Conservation (phyloP, 768 basidiomycete genomes). For the Pholiota microspora region DNA sequence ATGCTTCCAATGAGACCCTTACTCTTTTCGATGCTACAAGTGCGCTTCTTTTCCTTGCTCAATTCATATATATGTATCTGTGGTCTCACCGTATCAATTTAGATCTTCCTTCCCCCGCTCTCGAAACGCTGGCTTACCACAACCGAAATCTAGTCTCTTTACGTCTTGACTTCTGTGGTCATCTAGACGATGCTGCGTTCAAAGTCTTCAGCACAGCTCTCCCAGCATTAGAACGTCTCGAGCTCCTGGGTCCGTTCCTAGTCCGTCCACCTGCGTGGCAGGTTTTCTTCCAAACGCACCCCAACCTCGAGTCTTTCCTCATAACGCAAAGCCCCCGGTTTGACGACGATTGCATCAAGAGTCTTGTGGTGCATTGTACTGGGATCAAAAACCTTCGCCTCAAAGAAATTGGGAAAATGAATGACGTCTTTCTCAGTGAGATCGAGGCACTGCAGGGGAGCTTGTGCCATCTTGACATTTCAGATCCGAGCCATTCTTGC, state of each 20-base stretch:
- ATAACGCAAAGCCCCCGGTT: slow-evolving; percentile 89
- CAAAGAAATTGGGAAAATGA: slow-evolving; percentile 71
- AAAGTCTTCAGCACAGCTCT: slow-evolving; percentile 60
- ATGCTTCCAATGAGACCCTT: slow-evolving; percentile 60
- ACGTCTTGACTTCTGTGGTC: slow-evolving; percentile 84
- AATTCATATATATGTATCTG: not conserved
- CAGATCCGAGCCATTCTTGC: slow-evolving; percentile 54
- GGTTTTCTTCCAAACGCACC: slow-evolving; percentile 64
- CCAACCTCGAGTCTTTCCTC: slow-evolving; percentile 66
- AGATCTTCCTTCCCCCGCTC: slow-evolving; percentile 71
- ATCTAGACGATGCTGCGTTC: slow-evolving; percentile 64
- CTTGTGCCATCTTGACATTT: slow-evolving; percentile 62
- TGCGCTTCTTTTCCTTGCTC: slow-evolving; percentile 36
- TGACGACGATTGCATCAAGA: slow-evolving; percentile 60
- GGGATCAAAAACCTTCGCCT: slow-evolving; percentile 70
- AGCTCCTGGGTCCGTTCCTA: slow-evolving; percentile 87
- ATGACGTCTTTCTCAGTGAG: slow-evolving; percentile 58
- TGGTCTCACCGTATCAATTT: not conserved
- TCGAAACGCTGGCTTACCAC: slow-evolving; percentile 69
- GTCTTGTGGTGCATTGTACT: slow-evolving; percentile 54
- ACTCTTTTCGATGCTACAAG: slow-evolving; percentile 89
- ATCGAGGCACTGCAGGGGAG: slow-evolving; percentile 46
- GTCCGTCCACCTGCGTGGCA: slow-evolving; percentile 75
- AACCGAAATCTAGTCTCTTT: slow-evolving; percentile 83
- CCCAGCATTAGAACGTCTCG: slow-evolving; percentile 63